Base-by-base conservation (phyloP, 2,329 filamentous ascomycete genomes). In the Acephala macrosclerotiorum region DNA sequence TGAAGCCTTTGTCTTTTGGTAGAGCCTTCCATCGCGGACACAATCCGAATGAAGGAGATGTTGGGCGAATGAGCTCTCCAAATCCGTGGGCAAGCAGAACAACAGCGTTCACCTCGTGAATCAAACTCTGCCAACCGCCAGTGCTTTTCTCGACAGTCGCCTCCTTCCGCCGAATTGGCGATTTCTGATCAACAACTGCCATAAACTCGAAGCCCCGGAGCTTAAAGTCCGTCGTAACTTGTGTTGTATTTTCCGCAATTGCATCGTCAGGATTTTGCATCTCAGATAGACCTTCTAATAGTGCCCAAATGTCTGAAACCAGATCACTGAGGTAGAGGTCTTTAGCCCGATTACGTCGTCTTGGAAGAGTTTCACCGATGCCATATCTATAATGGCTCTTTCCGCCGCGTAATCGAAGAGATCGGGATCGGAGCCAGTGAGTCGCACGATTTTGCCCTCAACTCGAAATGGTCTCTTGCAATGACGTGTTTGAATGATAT, bases 121-220 rank as follows among this genome's bases (percentile, higher is more conserved):
- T 29, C 6, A 65, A 56, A 12, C 58, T 38, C 12, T 36, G 38
- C 66, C 66, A 68, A 14, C 53, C 58, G 1, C 61, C 65, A 40
- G 11, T 42, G 26, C 25, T 61, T 26, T 61, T 64, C 20, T 57
- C 12, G 6, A 63, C 51, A 3, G 3, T 4, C 1, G 26, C n/a
- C 20, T 65, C 63, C 29, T 57, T 63, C 2, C 36, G 38, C 3
- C 20, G 42, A 8, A 63, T 11, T 20, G 63, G 57, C 16, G 60
- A 59, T 18, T 7, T 55, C 12, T 45, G 22, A 12, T 45, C 53
- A 22, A 64, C 66, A 4, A 67, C 1, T 26, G 62, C 59, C 60
- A 65, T 67, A 26, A 67, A 67, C 29, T 65, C 66, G 33, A 51
- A 67, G 2, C 66, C 66, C 40, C 22, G 20, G 2, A 65, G 45